Base-by-base conservation (phyloP, 345 rosid genomes). In the Aurinia saxatilis region DNA sequence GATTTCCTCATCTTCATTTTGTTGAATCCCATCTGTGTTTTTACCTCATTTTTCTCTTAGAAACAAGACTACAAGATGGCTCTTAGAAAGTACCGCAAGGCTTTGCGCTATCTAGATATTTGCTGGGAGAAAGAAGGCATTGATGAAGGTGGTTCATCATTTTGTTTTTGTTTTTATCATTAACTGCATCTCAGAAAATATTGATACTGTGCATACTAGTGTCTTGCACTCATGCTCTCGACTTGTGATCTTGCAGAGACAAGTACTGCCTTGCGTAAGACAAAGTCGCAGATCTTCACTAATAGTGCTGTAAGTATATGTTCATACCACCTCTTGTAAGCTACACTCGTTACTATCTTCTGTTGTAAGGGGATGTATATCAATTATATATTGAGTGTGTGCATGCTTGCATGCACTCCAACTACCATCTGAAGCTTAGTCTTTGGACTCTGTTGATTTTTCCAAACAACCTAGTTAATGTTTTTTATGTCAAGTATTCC, bases 71-170 rank as follows among this genome's bases (percentile, higher is more conserved):
- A 80, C 55, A 85, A 86, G 81, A 95, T 88, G 99, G 97, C 99
- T 40, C 88, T 87, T 0, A 78, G 75, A 77, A 95, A 95, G 81
- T 90, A 95, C 63, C 83, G 92, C 19, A 95, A 93, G 81, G 92
- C 89, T 50, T 60, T 93, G 42, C 85, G 88, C 5, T 90, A 86
- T 67, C 75, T 95, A 64, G 97, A 95, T 73, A 77, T 84, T 63
- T 86, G 96, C 81, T 95, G 97, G 99, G 98, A 90, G 86, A 84
- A 95, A 68, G 95, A 90, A 2, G 95, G 86, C 61, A 95, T 90
- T 42, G 93, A 95, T 40, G 91, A 87, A 83, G 98, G 99, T 86
- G 19, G 41, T 51, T 60, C 37, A 31, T 56, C 25, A 11, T 11
- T 50, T n/a, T n/a, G n/a, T n/a, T n/a, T n/a, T n/a, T 50, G 38